Percentiles rank a stretch among this genome's conserved stretches.
These are phyloP conservation scores for Wickerhamiella sergipiensis DNA, from an alignment of 805 yeast species.

Conservation along the genomic window DNA sequence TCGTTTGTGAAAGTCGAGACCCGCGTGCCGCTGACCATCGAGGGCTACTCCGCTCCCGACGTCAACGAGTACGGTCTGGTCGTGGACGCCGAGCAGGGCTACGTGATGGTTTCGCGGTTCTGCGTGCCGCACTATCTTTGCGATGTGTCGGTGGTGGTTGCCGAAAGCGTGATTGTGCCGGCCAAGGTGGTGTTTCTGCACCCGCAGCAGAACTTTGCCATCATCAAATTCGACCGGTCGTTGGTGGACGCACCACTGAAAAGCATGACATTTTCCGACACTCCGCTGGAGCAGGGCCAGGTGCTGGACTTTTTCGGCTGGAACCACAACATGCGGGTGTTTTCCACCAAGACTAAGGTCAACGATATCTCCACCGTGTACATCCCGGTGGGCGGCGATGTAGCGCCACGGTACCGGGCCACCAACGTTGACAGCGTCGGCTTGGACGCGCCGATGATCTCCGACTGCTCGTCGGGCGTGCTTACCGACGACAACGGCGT, in stretches of 20 bases:
- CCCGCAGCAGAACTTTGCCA: conserved; percentile 76
- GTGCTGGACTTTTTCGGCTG: conserved; percentile 68
- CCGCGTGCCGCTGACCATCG: conserved; percentile 55
- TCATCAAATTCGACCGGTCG: conserved; percentile 67
- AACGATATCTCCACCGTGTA: conserved; percentile 64
- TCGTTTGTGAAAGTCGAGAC: conserved; percentile 55
- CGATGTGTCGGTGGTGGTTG: conserved; percentile 65
- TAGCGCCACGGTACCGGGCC: conserved; percentile 72
- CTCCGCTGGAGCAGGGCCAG: conserved; percentile 60
- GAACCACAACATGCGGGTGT: conserved; percentile 53
- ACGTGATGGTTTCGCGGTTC: conserved; percentile 62
- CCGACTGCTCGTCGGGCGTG: conserved; percentile 69
- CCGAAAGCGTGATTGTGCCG: conserved; percentile 72
- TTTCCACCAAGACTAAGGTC: conserved; percentile 61
- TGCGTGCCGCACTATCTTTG: conserved; percentile 71
- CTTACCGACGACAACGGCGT: conserved; percentile 66
- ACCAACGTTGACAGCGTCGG: conserved; percentile 67
- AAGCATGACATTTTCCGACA: conserved; percentile 37
- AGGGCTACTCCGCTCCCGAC: conserved; percentile 53
- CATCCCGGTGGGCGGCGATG: conserved; percentile 47
- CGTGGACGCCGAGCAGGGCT: conserved; percentile 68
- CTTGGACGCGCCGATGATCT: conserved; percentile 57
- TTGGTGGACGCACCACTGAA: conserved; percentile 56
- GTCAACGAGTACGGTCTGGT: conserved; percentile 64
- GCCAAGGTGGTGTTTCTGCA: conserved; percentile 73